These are phyloP conservation scores for Sporobolomyces roseus DNA, from an alignment of 768 basidiomycete species.

Conservation along the genomic window DNA sequence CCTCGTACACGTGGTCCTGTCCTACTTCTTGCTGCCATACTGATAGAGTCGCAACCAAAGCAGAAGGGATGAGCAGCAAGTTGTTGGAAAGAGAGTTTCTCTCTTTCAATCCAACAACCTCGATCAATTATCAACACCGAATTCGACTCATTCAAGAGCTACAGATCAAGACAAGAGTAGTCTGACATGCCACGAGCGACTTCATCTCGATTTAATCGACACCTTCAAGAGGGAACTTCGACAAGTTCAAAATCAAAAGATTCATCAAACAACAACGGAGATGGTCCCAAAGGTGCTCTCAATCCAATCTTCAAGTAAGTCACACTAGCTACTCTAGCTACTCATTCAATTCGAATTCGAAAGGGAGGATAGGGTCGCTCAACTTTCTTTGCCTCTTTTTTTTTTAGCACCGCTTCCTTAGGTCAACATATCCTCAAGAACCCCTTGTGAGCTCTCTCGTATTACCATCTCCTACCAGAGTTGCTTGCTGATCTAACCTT, in stretches of 20 bases:
- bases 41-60: too few relatives aligned
- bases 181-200: conserved; percentile 34
- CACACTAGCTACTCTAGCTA: too few relatives aligned
- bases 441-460: conserved; percentile 50
- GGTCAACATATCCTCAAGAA: conserved; percentile 98
- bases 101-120: too few relatives aligned
- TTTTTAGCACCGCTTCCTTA: conserved; percentile 56
- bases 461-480: neutral
- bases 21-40: conserved; percentile 9
- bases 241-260: neutral
- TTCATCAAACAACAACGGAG: neutral
- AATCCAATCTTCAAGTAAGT: conserved; percentile 43
- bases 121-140: too few relatives aligned
- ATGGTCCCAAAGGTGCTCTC: conserved; percentile 34
- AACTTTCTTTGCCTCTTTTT: neutral
- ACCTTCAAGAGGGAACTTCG: conserved; percentile 7
- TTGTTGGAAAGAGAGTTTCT: too few relatives aligned
- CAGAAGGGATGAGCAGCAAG: too few relatives aligned
- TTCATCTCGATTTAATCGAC: conserved; percentile 26
- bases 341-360: neutral
- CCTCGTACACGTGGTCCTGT: conserved; percentile 28
- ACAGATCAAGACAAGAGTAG: neutral
- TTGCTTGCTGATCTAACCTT: neutral
- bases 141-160: too few relatives aligned
- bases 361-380: neutral